Evolutionary conservation across 208 protist genomes (phyloP).

Genomic region (Kentomonas sorsogonicus): DNA sequence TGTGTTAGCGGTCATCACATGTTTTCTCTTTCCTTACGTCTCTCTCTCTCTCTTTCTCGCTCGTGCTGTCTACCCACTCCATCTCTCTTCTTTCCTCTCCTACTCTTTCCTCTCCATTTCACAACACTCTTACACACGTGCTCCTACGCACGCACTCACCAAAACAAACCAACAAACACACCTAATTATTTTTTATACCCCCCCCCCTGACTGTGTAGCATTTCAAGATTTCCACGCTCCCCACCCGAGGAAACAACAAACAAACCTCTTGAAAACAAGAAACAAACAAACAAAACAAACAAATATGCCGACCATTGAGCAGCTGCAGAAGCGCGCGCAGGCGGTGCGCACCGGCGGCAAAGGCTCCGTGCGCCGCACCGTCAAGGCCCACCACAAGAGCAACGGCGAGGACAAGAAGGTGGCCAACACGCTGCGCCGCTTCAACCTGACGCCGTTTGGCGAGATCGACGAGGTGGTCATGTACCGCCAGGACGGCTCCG

Average conservation of each 20-base stretch:
- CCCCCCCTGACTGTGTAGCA: too few relatives aligned
- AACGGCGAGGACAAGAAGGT: constrained; percentile 93
- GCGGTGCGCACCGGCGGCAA: constrained; percentile 95
- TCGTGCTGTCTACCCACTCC: not conserved
- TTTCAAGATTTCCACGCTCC: too few relatives aligned
- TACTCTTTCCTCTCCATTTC: not conserved
- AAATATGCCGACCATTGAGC: constrained; percentile 64
- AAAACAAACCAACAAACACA: too few relatives aligned
- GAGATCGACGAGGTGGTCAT: constrained; percentile 97
- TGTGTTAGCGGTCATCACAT: too few relatives aligned
- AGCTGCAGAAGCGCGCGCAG: constrained; percentile 82
- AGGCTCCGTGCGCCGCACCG: constrained; percentile 88
- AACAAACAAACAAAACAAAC: too few relatives aligned
- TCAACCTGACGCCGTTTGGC: constrained; percentile 93
- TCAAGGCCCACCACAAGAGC: constrained; percentile 78
- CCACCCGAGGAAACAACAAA: too few relatives aligned
- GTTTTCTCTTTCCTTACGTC: too few relatives aligned
- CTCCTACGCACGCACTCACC: not conserved
- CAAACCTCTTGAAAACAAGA: too few relatives aligned
- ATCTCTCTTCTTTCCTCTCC: constrained; percentile 16
- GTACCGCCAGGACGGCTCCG: constrained; percentile 94
- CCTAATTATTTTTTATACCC: too few relatives aligned
- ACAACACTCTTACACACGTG: constrained; percentile 10
- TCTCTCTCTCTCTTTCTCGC: constrained; percentile 5
- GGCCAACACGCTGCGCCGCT: constrained; percentile 88